These are phyloP conservation scores for Echium plantagineum DNA, from an alignment of 257 asterid genomes.

Conservation along the genomic window DNA sequence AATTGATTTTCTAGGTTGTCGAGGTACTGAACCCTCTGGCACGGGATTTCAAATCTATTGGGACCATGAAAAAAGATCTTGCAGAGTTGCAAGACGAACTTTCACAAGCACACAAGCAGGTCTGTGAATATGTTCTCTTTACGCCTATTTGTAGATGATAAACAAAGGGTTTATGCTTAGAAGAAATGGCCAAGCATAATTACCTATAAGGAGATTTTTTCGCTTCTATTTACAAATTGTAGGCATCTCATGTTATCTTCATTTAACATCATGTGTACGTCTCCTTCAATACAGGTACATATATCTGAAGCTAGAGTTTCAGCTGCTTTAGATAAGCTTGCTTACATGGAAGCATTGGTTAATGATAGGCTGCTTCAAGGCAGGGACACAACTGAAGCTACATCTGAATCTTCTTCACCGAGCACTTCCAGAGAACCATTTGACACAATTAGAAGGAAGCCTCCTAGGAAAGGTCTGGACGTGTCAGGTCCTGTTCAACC, in stretches of 20 bases:
- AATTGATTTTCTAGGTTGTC: slow-evolving; percentile 42
- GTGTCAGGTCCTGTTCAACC: slow-evolving; percentile 89
- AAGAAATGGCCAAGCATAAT: neutral
- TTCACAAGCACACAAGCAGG: slow-evolving; percentile 78
- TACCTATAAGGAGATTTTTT: too few relatives aligned
- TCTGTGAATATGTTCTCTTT: slow-evolving; percentile 8
- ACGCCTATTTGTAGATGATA: neutral
- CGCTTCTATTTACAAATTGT: neutral
- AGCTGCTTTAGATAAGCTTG: slow-evolving; percentile 85
- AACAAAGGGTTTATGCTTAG: too few relatives aligned
- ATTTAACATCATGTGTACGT: slow-evolving; percentile 1
- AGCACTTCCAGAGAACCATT: slow-evolving; percentile 35
- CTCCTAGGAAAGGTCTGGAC: slow-evolving; percentile 35
- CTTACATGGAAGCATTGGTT: slow-evolving; percentile 76
- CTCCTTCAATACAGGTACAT: slow-evolving; percentile 48
- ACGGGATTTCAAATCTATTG: slow-evolving; percentile 88
- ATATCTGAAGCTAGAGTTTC: slow-evolving; percentile 86
- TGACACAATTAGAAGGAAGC: slow-evolving; percentile 23
- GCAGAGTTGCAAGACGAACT: slow-evolving; percentile 79
- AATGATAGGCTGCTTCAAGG: slow-evolving; percentile 67
- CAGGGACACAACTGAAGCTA: slow-evolving; percentile 31
- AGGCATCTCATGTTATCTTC: neutral
- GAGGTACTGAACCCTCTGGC: slow-evolving; percentile 93
- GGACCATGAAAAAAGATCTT: slow-evolving; percentile 77
- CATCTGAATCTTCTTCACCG: slow-evolving; percentile 27